Evolutionary conservation across 768 basidiomycete species (phyloP).

Genomic region (Russula olivacea): DNA sequence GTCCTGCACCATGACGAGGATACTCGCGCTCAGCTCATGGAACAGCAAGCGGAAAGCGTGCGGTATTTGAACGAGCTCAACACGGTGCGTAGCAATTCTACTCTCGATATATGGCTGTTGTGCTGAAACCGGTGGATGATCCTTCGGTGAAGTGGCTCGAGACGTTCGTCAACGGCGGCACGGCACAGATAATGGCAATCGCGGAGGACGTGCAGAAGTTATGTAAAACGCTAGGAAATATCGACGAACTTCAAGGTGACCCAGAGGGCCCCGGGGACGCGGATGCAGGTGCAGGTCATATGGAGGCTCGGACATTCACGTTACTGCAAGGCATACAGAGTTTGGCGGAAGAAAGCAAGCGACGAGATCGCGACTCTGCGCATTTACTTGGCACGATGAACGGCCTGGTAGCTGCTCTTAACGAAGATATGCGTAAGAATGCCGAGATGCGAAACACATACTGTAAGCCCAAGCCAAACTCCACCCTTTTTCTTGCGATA

Average conservation of each 20-base stretch:
- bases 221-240: conserved; percentile 45
- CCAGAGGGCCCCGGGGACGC: background rate
- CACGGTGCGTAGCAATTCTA: conserved; percentile 40
- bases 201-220: conserved; percentile 56
- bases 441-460: conserved; percentile 39
- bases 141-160: conserved; percentile 64
- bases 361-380: conserved; percentile 31
- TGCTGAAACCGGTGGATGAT: background rate
- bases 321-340: conserved; percentile 35
- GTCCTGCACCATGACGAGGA: conserved; percentile 45
- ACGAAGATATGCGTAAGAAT: conserved; percentile 37
- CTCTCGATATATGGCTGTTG: background rate
- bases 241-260: conserved; percentile 24
- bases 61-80: conserved; percentile 78
- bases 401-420: conserved; percentile 37
- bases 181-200: conserved; percentile 60
- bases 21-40: conserved; percentile 45
- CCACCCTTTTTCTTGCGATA: background rate
- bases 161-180: conserved; percentile 71
- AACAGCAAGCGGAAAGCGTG: conserved; percentile 68
- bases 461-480: conserved; percentile 29
- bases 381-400: conserved; percentile 34
- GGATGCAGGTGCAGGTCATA: conserved; percentile 24
- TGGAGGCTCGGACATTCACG: conserved; percentile 24
- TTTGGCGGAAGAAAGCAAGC: conserved; percentile 33